phyloP scores from a whole-genome alignment of 2,329 filamentous ascomycete genomes.

The Cordyceps sp. region DNA sequence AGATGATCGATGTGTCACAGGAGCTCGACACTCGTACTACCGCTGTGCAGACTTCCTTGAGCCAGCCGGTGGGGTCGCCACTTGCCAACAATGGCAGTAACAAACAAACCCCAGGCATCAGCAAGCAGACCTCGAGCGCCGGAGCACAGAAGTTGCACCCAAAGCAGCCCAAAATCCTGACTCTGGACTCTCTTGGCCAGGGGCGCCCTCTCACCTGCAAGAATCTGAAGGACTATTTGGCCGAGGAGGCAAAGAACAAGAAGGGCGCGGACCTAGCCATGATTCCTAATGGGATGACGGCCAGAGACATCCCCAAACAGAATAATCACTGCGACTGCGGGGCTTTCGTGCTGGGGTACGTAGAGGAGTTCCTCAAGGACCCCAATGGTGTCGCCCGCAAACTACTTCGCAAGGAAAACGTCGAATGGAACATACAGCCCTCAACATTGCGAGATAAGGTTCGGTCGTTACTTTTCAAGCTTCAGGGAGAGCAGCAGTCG shows the following conservation, averaged over 20 bases:
- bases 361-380: slow-evolving; percentile 62
- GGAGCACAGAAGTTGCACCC: slow-evolving; percentile 17
- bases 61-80: not conserved
- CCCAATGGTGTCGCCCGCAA: slow-evolving; percentile 54
- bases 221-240: slow-evolving; percentile 60
- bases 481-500: slow-evolving; percentile 41
- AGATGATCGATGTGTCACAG: slow-evolving; percentile 2
- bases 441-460: slow-evolving; percentile 47
- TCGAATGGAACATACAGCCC: slow-evolving; percentile 36
- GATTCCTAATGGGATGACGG: slow-evolving; percentile 39
- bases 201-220: slow-evolving; percentile 46
- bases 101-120: not conserved
- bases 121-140: slow-evolving; percentile 6
- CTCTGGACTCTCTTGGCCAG: slow-evolving; percentile 68
- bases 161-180: slow-evolving; percentile 56
- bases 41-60: not conserved
- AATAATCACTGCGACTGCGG: slow-evolving; percentile 82
- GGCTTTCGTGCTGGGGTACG: slow-evolving; percentile 69
- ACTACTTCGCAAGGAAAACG: slow-evolving; percentile 42
- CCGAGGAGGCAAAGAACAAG: slow-evolving; percentile 53
- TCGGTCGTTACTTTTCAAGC: slow-evolving; percentile 44
- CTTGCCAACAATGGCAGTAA: not conserved
- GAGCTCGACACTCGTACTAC: slow-evolving; percentile 1
- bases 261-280: slow-evolving; percentile 24
- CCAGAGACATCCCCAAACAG: slow-evolving; percentile 62